phyloP scores from a whole-genome alignment of 1,284 basidiomycete genomes.

The Leccinum griseonigrum region DNA sequence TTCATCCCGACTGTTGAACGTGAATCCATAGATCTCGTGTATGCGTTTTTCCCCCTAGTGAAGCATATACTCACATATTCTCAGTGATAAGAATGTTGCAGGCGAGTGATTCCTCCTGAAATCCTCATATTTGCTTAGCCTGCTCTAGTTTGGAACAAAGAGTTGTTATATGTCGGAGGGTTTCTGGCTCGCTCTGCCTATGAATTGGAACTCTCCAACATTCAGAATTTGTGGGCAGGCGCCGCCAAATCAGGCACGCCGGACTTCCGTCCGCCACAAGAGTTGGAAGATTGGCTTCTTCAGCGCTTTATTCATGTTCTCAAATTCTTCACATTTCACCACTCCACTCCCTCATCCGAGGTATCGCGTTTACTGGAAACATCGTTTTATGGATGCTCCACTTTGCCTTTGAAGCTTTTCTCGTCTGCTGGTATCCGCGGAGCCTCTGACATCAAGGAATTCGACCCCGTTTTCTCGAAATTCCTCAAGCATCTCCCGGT shows the following conservation, averaged over 20 bases:
- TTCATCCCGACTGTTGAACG: conserved; percentile 98
- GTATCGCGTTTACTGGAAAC: conserved; percentile 80
- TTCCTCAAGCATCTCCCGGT: conserved; percentile 85
- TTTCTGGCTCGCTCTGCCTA: conserved; percentile 83
- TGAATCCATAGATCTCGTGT: conserved; percentile 83
- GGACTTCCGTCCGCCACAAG: conserved; percentile 33
- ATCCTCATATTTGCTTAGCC: not conserved
- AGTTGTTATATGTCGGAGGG: conserved; percentile 83
- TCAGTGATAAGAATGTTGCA: conserved; percentile 74
- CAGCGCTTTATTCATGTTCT: conserved; percentile 78
- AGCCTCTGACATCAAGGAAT: conserved; percentile 74
- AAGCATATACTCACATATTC: conserved; percentile 6
- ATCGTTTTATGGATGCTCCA: conserved; percentile 76
- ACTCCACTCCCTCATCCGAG: conserved; percentile 83
- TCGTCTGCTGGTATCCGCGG: conserved; percentile 78
- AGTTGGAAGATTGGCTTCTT: conserved; percentile 53
- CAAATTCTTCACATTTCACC: conserved; percentile 86
- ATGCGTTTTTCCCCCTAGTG: not conserved
- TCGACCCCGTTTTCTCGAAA: conserved; percentile 68
- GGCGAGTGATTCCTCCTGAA: conserved; percentile 39
- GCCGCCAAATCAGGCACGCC: conserved; percentile 33
- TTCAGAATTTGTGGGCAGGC: conserved; percentile 55
- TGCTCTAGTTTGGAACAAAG: conserved; percentile 78
- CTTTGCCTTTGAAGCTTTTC: conserved; percentile 65
- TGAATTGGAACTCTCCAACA: conserved; percentile 75